These are phyloP conservation scores for Crucihimalaya himalaica DNA, from an alignment of 345 rosid species.

Conservation along the genomic window DNA sequence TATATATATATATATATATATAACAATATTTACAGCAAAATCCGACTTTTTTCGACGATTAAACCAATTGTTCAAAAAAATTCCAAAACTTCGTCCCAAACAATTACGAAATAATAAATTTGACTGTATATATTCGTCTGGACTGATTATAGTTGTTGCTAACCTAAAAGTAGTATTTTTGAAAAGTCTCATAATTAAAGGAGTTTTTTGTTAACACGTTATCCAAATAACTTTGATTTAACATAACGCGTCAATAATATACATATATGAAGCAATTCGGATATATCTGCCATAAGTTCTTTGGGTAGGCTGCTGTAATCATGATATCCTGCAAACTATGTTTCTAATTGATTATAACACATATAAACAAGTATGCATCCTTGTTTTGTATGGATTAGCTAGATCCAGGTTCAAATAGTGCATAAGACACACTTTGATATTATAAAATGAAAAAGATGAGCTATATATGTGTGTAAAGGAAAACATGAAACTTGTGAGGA, in stretches of 20 bases:
- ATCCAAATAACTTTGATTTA: neutral
- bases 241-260: neutral
- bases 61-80: too few species aligned
- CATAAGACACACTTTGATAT: neutral
- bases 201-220: neutral
- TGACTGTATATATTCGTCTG: too few species aligned
- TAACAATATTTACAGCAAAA: too few species aligned
- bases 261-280: neutral
- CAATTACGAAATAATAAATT: too few species aligned
- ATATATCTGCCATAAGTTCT: neutral
- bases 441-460: neutral
- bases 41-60: too few species aligned
- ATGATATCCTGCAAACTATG: neutral
- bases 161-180: neutral
- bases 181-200: neutral
- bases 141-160: too few species aligned
- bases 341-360: too few species aligned
- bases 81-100: too few species aligned
- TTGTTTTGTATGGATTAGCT: constrained; percentile 4
- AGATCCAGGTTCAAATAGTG: neutral
- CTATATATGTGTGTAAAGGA: neutral
- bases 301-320: neutral
- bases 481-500: constrained; percentile 24
- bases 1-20: too few species aligned
- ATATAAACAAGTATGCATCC: neutral